Evolutionary conservation across 2,329 filamentous ascomycete species (phyloP), one percentile per base, ranked within the genome.

Genomic region (Colletotrichum plurivorum): DNA sequence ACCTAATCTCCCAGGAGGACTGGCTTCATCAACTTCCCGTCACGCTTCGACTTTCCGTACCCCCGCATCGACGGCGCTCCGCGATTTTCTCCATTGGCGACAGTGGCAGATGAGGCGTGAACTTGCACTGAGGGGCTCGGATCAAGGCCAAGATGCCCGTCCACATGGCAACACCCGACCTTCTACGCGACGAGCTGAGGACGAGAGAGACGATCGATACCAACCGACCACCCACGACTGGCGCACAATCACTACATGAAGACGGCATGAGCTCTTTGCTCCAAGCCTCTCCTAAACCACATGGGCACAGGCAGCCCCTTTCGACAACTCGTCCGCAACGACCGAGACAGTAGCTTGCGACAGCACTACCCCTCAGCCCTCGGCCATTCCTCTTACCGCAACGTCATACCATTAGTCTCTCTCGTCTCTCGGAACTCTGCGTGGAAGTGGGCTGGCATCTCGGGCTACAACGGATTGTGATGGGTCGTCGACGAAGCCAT

Each of bases 131-230:
- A 45, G 55, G 27, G 49, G n/a, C 25, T 27, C 10, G 45, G 41
- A 27, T 7, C 12, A 2, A 25, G 43, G 15, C 22, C 13, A 10
- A 52, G 41, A 31, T 22, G 36, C 18, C 5, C 20, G 39, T 20
- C 13, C 25, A 43, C n/a, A 25, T 36, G 25, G 16, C 25, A 69
- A 12, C 25, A 49, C 22, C n/a, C 36, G 45, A 10, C 10, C 18
- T 61, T 45, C 39, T 9, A 22, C 13, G 22, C 49, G 15, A 13
- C 66, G 51, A 69, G 43, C 8, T 55, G 49, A 69, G 43, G 41
- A 36, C 62, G 43, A 67, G 67, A 69, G 66, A 67, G 54, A 63
- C n/a, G 55, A 56, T 18, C 62, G 56, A 68, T 22, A 52, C 36
- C 22, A 15, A 45, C 22, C 62, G 36, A 31, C n/a, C 7, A 6